Percentiles rank a stretch among this genome's conserved stretches.
Conservation (phyloP, 495 filamentous ascomycete genomes). For the Penicillium chermesinum region DNA sequence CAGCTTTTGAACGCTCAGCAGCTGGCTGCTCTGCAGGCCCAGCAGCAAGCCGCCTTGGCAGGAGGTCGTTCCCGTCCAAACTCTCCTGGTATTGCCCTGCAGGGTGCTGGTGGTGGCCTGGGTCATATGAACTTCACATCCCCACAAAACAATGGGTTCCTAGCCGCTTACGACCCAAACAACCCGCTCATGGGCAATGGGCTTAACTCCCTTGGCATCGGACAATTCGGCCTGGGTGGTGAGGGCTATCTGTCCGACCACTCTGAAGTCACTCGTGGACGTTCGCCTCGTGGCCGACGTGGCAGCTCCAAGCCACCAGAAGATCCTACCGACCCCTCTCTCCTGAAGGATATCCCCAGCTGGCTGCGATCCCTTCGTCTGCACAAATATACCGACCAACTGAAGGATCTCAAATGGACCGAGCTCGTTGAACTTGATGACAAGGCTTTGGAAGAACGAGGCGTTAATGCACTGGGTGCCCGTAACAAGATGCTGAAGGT, state of each 20-base stretch:
- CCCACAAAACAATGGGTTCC: conserved; percentile 91
- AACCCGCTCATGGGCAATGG: conserved; percentile 71
- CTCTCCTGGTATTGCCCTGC: conserved; percentile 86
- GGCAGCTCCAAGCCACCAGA: conserved; percentile 97
- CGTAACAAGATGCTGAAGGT: conserved; percentile 98
- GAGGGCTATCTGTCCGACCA: conserved; percentile 96
- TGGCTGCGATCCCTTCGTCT: conserved; percentile 93
- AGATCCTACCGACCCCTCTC: conserved; percentile 85
- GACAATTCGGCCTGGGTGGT: conserved; percentile 65
- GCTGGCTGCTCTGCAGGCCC: conserved; percentile 76
- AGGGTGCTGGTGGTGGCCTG: conserved; percentile 52
- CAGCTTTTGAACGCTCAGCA: conserved; percentile 82
- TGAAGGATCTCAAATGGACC: conserved; percentile 97
- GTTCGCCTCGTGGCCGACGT: conserved; percentile 86
- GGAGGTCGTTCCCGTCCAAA: conserved; percentile 85
- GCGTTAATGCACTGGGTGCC: conserved; percentile 92
- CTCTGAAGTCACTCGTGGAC: conserved; percentile 80
- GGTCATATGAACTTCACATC: conserved; percentile 73
- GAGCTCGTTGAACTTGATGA: conserved; percentile 90
- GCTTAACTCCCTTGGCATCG: conserved; percentile 64
- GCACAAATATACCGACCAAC: conserved; percentile 97
- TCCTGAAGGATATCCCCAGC: conserved; percentile 91
- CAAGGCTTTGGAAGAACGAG: conserved; percentile 85
- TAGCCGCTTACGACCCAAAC: conserved; percentile 77
- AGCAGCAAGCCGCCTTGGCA: conserved; percentile 72